Conservation (phyloP, 495 filamentous ascomycete species). For the Penicillium ucsense region DNA sequence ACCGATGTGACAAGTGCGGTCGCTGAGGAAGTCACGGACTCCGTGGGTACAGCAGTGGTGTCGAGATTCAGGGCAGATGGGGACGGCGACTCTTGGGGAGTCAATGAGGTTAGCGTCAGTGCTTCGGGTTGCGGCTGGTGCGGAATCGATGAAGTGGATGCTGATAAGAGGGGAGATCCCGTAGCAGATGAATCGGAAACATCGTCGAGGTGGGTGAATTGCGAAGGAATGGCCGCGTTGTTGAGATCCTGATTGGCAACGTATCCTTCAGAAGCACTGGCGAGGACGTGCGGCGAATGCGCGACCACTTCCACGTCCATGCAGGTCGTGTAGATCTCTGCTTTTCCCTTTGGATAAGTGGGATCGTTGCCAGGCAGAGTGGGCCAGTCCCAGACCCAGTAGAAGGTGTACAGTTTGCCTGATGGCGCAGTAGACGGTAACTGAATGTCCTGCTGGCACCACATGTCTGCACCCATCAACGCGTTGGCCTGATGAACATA, state of each 20-base stretch:
- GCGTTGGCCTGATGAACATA: slow-evolving; percentile 36
- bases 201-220: slow-evolving; percentile 18
- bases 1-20: neutral
- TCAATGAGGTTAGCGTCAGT: too few relatives aligned
- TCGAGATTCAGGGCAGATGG: too few relatives aligned
- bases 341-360: slow-evolving; percentile 40
- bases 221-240: slow-evolving; percentile 25
- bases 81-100: too few relatives aligned
- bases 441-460: slow-evolving; percentile 69
- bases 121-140: neutral
- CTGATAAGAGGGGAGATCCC: neutral
- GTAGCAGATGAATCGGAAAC: neutral
- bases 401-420: slow-evolving; percentile 57
- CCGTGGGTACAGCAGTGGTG: too few relatives aligned
- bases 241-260: slow-evolving; percentile 26
- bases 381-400: slow-evolving; percentile 94
- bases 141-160: neutral
- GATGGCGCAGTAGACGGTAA: slow-evolving; percentile 48
- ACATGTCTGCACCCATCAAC: slow-evolving; percentile 44
- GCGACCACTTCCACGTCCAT: slow-evolving; percentile 60
- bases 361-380: slow-evolving; percentile 38
- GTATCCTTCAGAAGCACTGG: slow-evolving; percentile 11
- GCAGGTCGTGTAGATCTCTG: slow-evolving; percentile 74
- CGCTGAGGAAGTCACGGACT: too few relatives aligned
- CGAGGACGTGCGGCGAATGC: slow-evolving; percentile 5